Conservation (phyloP, 805 yeast species). For the Myxozyma mucilagina region DNA sequence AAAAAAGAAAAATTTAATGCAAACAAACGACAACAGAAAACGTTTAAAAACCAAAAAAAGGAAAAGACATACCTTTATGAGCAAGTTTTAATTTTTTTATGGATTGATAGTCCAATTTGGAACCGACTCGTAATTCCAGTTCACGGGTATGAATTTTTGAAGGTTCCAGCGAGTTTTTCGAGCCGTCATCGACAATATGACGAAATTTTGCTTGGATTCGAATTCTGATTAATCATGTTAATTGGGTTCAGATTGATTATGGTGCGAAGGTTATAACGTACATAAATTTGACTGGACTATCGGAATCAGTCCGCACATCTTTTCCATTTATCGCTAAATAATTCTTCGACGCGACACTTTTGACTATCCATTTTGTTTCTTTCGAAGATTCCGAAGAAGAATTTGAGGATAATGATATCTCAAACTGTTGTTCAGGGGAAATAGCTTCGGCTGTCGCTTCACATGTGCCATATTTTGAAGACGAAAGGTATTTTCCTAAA, state of each 20-base stretch:
- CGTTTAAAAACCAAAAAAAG: background rate
- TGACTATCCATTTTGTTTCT: background rate
- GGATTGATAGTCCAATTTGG: conserved; percentile 33
- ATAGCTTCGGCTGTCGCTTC: conserved; percentile 42
- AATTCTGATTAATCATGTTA: conserved; percentile 13
- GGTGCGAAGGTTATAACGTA: conserved; percentile 1
- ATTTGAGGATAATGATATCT: conserved; percentile 11
- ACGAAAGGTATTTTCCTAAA: conserved; percentile 38
- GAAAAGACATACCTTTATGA: conserved; percentile 26
- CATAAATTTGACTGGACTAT: conserved; percentile 9
- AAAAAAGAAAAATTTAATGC: no score
- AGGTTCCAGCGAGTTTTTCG: background rate
- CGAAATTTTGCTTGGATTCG: conserved; percentile 36
- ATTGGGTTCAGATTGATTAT: no score
- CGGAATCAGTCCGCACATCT: conserved; percentile 20
- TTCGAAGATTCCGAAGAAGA: no score
- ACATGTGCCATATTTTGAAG: conserved; percentile 28
- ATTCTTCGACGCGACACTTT: background rate
- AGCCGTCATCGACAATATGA: conserved; percentile 17
- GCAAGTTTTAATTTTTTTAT: conserved; percentile 33
- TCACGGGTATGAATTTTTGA: conserved; percentile 31
- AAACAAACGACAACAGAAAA: background rate
- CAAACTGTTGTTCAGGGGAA: conserved; percentile 39
- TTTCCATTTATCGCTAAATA: conserved; percentile 22
- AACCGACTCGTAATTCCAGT: conserved; percentile 36